Evolutionary conservation across 2,329 filamentous ascomycete genomes (phyloP).

Genomic region (Clarireedia hainanense): DNA sequence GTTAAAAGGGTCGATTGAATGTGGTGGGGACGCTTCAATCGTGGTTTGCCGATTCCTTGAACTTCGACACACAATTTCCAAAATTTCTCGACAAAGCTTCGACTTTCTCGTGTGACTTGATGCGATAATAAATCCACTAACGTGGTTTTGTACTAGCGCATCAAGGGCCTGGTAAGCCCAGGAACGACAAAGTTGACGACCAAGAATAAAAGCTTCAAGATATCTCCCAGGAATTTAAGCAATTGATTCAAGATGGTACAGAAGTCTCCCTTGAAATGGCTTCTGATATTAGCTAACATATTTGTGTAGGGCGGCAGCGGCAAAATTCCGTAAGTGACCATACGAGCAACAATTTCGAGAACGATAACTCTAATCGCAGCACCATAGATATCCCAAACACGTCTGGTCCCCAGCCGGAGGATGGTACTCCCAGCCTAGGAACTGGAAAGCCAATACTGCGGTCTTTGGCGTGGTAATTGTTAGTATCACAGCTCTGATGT

Average conservation of each 20-base stretch:
- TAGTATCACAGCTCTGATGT: constrained; percentile 60
- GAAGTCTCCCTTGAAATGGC: constrained; percentile 1
- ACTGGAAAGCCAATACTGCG: constrained; percentile 91
- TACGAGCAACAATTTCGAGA: neutral
- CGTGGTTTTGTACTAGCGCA: neutral
- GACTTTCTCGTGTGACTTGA: constrained; percentile 3
- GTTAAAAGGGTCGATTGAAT: neutral
- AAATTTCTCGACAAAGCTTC: constrained; percentile 9
- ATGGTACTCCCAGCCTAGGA: constrained; percentile 91
- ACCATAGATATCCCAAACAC: constrained; percentile 83
- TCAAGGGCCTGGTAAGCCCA: neutral
- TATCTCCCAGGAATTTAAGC: constrained; percentile 10
- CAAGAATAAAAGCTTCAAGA: constrained; percentile 4
- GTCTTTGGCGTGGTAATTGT: constrained; percentile 62
- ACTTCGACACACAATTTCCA: constrained; percentile 7
- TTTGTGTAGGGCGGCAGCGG: constrained; percentile 64
- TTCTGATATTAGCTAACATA: constrained; percentile 33
- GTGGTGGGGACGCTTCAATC: neutral
- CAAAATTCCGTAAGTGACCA: constrained; percentile 56
- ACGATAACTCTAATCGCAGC: neutral
- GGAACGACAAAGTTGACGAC: constrained; percentile 5
- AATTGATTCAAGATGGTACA: constrained; percentile 49
- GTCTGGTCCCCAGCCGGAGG: constrained; percentile 98
- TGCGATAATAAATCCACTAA: constrained; percentile 1
- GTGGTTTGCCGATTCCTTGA: neutral